Conservation (phyloP, 441 rosid species). For the Bruguiera hainesii region DNA sequence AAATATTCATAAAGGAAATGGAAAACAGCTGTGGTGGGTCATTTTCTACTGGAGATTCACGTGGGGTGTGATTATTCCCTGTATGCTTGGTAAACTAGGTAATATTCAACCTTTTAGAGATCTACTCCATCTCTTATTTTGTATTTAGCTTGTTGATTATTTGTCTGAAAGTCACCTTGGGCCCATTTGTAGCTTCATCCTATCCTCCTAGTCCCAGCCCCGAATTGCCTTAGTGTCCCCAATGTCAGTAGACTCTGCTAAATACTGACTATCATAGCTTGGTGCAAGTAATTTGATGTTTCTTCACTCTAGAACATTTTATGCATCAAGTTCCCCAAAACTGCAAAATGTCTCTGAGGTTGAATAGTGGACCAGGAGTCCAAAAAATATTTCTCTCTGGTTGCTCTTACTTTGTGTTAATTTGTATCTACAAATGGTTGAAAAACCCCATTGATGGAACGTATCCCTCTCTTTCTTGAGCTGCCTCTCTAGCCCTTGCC, state of each 20-base stretch:
- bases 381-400: too few species aligned
- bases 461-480: too few species aligned
- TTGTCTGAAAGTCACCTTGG: background rate
- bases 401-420: too few species aligned
- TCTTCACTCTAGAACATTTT: too few species aligned
- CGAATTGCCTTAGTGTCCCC: background rate
- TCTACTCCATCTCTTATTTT: background rate
- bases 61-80: background rate
- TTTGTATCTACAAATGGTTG: too few species aligned
- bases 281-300: too few species aligned
- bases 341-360: too few species aligned
- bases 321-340: too few species aligned
- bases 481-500: too few species aligned
- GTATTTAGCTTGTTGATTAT: background rate
- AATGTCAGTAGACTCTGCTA: background rate
- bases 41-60: constrained; percentile 15
- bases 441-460: too few species aligned
- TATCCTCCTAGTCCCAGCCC: background rate
- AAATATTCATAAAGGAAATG: constrained; percentile 46
- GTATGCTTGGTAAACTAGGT: constrained; percentile 7
- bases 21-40: constrained; percentile 22
- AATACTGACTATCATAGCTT: too few species aligned
- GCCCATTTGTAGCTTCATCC: background rate
- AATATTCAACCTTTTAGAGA: background rate
- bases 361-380: too few species aligned